phyloP scores from a whole-genome alignment of 331 rosid species.

The Dryas integrifolia region DNA sequence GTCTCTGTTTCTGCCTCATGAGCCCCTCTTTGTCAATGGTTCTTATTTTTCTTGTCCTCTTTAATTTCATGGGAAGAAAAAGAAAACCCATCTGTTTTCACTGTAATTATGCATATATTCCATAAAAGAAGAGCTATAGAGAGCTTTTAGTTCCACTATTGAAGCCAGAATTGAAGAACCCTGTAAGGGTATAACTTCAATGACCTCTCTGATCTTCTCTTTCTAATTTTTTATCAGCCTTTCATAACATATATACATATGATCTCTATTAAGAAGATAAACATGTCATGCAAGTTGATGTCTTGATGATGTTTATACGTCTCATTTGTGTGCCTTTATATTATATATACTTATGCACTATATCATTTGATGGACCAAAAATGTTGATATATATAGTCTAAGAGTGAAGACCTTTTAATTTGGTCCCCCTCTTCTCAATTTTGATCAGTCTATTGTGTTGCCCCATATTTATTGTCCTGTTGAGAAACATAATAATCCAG shows the following conservation, averaged over 20 bases:
- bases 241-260: not conserved
- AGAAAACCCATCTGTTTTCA: not conserved
- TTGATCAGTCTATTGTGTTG: not conserved
- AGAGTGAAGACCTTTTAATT: too few species aligned
- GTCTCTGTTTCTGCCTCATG: too few species aligned
- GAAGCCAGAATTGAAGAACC: constrained; percentile 1
- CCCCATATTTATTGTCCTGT: not conserved
- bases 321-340: too few species aligned
- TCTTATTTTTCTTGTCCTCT: not conserved
- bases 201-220: not conserved
- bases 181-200: constrained; percentile 6
- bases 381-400: too few species aligned
- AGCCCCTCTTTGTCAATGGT: not conserved
- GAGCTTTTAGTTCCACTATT: not conserved
- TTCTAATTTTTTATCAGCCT: not conserved
- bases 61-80: not conserved
- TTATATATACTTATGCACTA: too few species aligned
- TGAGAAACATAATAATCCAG: not conserved
- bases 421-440: too few species aligned
- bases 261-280: too few species aligned
- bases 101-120: not conserved
- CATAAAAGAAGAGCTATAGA: not conserved
- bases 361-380: too few species aligned
- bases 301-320: too few species aligned
- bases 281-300: too few species aligned